phyloP scores from a whole-genome alignment of 192 early-diverging fungal species.

The Pecoramyces ruminantium region DNA sequence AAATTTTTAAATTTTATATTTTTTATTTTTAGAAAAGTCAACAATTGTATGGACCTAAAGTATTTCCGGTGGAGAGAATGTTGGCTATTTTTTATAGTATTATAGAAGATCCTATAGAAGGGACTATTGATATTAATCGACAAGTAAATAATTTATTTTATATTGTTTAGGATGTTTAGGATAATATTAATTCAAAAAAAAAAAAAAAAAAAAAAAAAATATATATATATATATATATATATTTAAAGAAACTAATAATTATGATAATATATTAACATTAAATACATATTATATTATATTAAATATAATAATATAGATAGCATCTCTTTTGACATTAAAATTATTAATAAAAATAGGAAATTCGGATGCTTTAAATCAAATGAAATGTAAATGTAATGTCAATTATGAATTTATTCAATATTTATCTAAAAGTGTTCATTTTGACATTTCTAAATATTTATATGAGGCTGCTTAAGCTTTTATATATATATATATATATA shows the following conservation, averaged over 20 bases:
- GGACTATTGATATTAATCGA: constrained; percentile 52
- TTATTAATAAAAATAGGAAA: constrained; percentile 53
- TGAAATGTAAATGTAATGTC: constrained; percentile 80
- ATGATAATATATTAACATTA: not conserved
- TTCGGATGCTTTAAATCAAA: constrained; percentile 59
- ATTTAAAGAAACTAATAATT: not conserved
- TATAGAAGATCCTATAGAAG: constrained; percentile 49
- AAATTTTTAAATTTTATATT: too few relatives aligned
- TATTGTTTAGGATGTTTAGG: too few relatives aligned
- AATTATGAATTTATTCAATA: constrained; percentile 57
- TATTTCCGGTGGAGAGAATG: constrained; percentile 91
- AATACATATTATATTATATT: not conserved
- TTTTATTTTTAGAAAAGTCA: constrained; percentile 27
- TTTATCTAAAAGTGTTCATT: constrained; percentile 58
- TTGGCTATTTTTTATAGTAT: constrained; percentile 91
- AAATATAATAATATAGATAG: constrained; percentile 29
- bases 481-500: too few relatives aligned
- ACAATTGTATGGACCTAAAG: constrained; percentile 77
- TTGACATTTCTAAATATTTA: constrained; percentile 72
- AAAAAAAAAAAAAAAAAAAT: not conserved
- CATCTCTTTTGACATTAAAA: constrained; percentile 60
- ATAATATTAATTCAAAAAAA: too few relatives aligned
- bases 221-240: not conserved
- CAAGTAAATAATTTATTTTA: constrained; percentile 25
- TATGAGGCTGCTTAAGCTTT: constrained; percentile 24